Conservation (phyloP, 2,329 filamentous ascomycete species). For the Calonectria leucothoes region DNA sequence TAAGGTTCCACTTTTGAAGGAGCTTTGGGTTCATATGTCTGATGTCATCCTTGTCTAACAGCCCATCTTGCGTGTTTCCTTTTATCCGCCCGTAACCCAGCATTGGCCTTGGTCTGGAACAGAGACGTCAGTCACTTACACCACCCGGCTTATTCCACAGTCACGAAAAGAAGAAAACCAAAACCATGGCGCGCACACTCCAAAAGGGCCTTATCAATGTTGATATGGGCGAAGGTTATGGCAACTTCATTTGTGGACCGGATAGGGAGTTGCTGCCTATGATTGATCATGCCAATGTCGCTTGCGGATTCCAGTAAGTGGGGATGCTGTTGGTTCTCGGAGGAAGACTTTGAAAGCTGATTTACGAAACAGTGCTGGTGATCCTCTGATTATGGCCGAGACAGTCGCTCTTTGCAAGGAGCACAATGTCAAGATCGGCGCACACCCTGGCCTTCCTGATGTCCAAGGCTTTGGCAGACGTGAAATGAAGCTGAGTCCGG, state of each 20-base stretch:
- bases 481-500: slow-evolving; percentile 29
- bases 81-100: background rate
- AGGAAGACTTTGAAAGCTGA: background rate
- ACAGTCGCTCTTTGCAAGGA: slow-evolving; percentile 30
- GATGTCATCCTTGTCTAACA: background rate
- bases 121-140: background rate
- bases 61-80: background rate
- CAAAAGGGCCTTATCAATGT: slow-evolving; percentile 50
- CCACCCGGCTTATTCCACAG: background rate
- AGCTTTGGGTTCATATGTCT: background rate
- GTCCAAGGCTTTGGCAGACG: slow-evolving; percentile 33
- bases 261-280: slow-evolving; percentile 69
- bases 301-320: slow-evolving; percentile 65
- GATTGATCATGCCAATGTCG: slow-evolving; percentile 71
- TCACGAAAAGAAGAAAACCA: background rate
- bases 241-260: slow-evolving; percentile 61
- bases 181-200: slow-evolving; percentile 9
- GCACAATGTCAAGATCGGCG: slow-evolving; percentile 28
- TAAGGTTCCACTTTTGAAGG: slow-evolving; percentile 8
- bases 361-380: slow-evolving; percentile 16
- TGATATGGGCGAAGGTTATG: slow-evolving; percentile 60
- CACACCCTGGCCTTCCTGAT: slow-evolving; percentile 31
- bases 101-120: background rate
- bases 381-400: slow-evolving; percentile 31
- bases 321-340: no score